Conservation (phyloP, 441 rosid genomes). For the Syzygium malaccense region DNA sequence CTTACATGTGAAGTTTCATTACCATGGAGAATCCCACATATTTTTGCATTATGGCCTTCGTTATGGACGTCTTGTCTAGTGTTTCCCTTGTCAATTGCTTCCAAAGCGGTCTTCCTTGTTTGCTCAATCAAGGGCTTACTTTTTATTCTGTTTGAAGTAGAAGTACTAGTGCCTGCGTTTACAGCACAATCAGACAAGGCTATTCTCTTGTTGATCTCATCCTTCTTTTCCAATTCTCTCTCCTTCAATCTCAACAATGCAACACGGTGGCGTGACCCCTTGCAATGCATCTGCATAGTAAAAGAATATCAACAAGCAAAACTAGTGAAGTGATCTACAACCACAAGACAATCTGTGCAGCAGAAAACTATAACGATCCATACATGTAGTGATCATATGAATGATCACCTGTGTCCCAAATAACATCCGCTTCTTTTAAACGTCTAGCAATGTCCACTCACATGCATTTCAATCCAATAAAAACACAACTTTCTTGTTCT, state of each 20-base stretch:
- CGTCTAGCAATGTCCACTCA: background rate
- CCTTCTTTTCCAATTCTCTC: constrained; percentile 15
- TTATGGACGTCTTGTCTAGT: background rate
- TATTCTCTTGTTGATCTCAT: constrained; percentile 29
- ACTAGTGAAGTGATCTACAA: background rate
- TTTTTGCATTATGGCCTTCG: background rate
- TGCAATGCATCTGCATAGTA: constrained; percentile 29
- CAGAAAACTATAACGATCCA: background rate
- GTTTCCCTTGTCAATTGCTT: constrained; percentile 3
- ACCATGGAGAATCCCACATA: background rate
- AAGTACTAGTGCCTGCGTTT: background rate
- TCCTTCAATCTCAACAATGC: constrained; percentile 29
- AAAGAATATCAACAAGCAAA: background rate
- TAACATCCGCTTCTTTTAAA: background rate
- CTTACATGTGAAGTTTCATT: background rate
- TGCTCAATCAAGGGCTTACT: constrained; percentile 29
- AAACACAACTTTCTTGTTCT: background rate
- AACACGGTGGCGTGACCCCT: constrained; percentile 35
- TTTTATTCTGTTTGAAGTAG: constrained; percentile 4
- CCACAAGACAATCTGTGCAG: background rate
- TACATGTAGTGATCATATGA: background rate
- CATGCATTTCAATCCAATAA: background rate
- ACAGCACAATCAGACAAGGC: constrained; percentile 17
- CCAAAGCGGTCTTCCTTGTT: constrained; percentile 20
- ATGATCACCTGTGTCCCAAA: background rate